Percentiles rank a stretch among this genome's conserved stretches.
Evolutionary conservation across 2,329 filamentous ascomycete genomes (phyloP).

Genomic region (Ascochyta viciae-villosae): DNA sequence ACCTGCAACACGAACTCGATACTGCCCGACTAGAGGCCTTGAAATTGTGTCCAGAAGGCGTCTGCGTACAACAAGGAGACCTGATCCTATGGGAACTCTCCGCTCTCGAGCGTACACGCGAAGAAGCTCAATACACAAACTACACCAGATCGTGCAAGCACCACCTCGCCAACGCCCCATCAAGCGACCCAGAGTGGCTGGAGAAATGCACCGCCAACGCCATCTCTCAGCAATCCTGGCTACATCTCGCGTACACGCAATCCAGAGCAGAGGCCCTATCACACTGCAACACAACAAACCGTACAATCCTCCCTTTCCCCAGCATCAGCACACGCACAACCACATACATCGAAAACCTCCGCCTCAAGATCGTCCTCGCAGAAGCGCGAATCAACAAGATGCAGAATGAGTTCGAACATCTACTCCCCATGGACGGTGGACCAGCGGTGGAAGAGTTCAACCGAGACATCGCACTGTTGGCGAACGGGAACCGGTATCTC

Average conservation of each 20-base stretch:
- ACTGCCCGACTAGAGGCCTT: constrained; percentile 6
- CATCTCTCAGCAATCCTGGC: constrained; percentile 2
- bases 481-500: neutral
- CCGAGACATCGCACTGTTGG: neutral
- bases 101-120: constrained; percentile 6
- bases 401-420: neutral
- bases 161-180: neutral
- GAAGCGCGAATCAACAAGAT: neutral
- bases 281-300: constrained; percentile 6
- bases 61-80: constrained; percentile 12
- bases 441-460: neutral
- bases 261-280: constrained; percentile 11
- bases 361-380: neutral
- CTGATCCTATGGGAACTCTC: constrained; percentile 20
- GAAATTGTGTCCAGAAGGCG: constrained; percentile 6
- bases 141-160: neutral
- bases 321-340: neutral
- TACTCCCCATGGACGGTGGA: neutral
- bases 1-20: constrained; percentile 4
- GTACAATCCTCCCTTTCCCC: constrained; percentile 5
- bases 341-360: neutral
- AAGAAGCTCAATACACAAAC: constrained; percentile 8
- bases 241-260: constrained; percentile 16
- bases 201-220: constrained; percentile 13
- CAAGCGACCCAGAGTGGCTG: constrained; percentile 1